These are phyloP conservation scores for Fusarium ramigenum DNA, from an alignment of 2,329 filamentous ascomycete species.

Conservation along the genomic window DNA sequence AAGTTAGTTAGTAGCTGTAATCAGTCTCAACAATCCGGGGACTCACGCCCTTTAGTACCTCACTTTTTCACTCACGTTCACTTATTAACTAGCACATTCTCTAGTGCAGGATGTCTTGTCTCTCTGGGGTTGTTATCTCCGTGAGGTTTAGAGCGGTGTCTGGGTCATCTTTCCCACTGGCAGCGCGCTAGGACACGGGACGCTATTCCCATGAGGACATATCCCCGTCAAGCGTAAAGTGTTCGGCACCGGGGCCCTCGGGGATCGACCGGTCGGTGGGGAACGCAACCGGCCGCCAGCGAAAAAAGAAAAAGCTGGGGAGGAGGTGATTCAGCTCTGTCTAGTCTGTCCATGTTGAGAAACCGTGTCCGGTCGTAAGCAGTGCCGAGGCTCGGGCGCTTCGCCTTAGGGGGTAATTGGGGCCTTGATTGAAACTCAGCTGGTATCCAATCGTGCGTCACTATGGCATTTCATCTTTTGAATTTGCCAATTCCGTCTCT, in stretches of 20 bases:
- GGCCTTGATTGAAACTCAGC: constrained; percentile 14
- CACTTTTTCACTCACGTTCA: background rate
- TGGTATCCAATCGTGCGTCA: background rate
- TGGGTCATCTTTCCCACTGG: background rate
- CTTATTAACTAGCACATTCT: background rate
- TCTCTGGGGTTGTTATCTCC: constrained; percentile 31
- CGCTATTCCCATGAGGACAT: constrained; percentile 41
- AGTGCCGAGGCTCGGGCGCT: constrained; percentile 14
- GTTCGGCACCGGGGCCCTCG: constrained; percentile 28
- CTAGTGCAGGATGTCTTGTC: constrained; percentile 19
- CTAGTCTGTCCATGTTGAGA: background rate
- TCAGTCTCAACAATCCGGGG: background rate
- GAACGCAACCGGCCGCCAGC: background rate
- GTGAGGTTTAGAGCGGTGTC: constrained; percentile 10
- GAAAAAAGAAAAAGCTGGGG: background rate
- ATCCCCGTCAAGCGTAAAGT: constrained; percentile 28
- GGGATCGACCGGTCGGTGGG: constrained; percentile 28
- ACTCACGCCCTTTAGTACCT: background rate
- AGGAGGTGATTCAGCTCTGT: constrained; percentile 16
- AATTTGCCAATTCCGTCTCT: background rate
- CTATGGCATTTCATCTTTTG: background rate
- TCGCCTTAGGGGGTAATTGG: constrained; percentile 18
- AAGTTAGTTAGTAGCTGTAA: background rate
- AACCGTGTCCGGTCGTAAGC: constrained; percentile 3
- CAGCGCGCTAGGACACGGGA: constrained; percentile 8